A percentile compares a stretch with the other conserved stretches of the same genome.
phyloP scores from a whole-genome alignment of 352 stramenopile genomes.

The Albugo candida region DNA sequence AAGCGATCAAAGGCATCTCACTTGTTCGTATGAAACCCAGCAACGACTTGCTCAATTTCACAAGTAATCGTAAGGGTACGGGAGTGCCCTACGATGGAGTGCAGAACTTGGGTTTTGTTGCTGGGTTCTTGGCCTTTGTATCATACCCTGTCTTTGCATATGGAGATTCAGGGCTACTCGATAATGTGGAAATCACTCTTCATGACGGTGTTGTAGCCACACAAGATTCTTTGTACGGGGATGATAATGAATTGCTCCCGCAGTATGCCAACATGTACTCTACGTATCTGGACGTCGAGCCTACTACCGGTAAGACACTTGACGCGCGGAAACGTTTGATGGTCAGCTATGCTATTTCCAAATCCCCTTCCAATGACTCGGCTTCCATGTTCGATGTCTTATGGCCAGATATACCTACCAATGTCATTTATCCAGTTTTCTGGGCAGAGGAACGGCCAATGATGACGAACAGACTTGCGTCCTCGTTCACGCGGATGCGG shows the following conservation, averaged over 20 bases:
- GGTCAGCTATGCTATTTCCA: neutral
- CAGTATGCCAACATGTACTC: slow-evolving; percentile 24
- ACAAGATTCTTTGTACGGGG: slow-evolving; percentile 20
- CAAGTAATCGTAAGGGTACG: slow-evolving; percentile 18
- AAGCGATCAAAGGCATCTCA: slow-evolving; percentile 24
- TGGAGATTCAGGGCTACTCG: slow-evolving; percentile 22
- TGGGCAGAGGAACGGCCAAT: neutral
- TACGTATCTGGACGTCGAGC: slow-evolving; percentile 48
- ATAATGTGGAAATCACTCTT: slow-evolving; percentile 33
- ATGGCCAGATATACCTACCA: neutral
- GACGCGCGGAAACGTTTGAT: neutral
- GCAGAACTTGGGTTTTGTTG: slow-evolving; percentile 37
- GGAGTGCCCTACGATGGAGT: slow-evolving; percentile 38
- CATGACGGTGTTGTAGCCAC: slow-evolving; percentile 21
- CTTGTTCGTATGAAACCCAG: slow-evolving; percentile 26
- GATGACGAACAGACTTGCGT: too few relatives aligned
- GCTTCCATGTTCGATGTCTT: neutral
- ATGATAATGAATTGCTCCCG: slow-evolving; percentile 19
- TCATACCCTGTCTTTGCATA: slow-evolving; percentile 56
- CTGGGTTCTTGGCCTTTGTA: slow-evolving; percentile 46
- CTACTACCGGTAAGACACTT: slow-evolving; percentile 16
- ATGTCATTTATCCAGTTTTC: neutral
- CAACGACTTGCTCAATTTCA: slow-evolving; percentile 18
- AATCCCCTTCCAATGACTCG: neutral
- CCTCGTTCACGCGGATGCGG: too few relatives aligned